A percentile compares a stretch with the other conserved stretches of the same genome.
Evolutionary conservation across 768 basidiomycete species (phyloP).

Genomic region (Collybiopsis luxurians): DNA sequence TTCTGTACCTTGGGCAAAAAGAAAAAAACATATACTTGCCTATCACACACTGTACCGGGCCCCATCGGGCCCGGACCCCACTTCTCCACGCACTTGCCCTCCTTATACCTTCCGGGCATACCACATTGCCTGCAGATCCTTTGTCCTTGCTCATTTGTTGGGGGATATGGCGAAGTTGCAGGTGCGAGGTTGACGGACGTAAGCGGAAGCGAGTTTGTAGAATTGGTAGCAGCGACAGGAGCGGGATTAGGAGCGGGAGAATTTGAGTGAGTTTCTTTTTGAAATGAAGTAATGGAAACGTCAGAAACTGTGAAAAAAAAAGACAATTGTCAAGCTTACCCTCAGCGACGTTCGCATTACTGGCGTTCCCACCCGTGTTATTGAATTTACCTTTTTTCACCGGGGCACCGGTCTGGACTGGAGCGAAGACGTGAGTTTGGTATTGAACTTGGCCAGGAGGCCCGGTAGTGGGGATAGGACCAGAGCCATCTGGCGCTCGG

Average conservation of each 20-base stretch:
- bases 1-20: not conserved
- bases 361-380: constrained; percentile 3
- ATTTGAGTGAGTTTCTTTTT: not conserved
- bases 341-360: constrained; percentile 2
- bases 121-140: constrained; percentile 78
- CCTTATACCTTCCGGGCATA: constrained; percentile 72
- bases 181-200: constrained; percentile 15
- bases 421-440: constrained; percentile 71
- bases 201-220: constrained; percentile 16
- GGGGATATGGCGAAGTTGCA: constrained; percentile 31
- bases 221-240: not conserved
- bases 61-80: constrained; percentile 86
- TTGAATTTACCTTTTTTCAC: constrained; percentile 59
- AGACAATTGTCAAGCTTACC: too few relatives aligned
- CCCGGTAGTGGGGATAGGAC: constrained; percentile 9
- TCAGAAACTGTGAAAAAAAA: not conserved
- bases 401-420: constrained; percentile 70
- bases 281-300: constrained; percentile 7
- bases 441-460: constrained; percentile 38
- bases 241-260: not conserved
- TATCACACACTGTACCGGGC: constrained; percentile 81
- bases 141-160: constrained; percentile 62
- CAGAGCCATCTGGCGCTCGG: constrained; percentile 25
- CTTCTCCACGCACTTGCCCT: constrained; percentile 84
- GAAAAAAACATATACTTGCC: constrained; percentile 37